Evolutionary conservation across 805 yeast genomes (phyloP).

Genomic region (Ogataea henricii): DNA sequence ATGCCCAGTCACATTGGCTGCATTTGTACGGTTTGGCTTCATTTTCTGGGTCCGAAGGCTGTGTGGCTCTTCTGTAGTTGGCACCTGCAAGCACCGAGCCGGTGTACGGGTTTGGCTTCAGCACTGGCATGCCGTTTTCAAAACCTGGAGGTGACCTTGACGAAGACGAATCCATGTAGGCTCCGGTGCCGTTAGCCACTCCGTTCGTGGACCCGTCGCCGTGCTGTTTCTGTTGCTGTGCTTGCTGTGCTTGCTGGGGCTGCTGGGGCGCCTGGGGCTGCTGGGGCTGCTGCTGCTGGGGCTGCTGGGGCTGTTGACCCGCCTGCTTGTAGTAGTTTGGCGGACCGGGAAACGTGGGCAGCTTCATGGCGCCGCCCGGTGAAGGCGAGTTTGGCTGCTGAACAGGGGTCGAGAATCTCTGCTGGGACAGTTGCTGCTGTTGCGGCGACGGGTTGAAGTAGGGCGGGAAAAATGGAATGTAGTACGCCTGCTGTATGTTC

Average conservation of each 20-base stretch:
- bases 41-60: conserved; percentile 22
- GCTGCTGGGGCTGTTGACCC: conserved; percentile 13
- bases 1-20: conserved; percentile 64
- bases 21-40: conserved; percentile 41
- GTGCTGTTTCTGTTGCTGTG: conserved; percentile 8
- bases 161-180: conserved; percentile 13
- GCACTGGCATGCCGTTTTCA: conserved; percentile 15
- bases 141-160: conserved; percentile 11
- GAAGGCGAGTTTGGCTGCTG: conserved; percentile 15
- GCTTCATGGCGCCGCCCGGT: conserved; percentile 14
- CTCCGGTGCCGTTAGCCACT: conserved; percentile 7
- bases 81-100: conserved; percentile 10
- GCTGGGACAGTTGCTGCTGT: conserved; percentile 28
- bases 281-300: conserved; percentile 15
- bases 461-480: conserved; percentile 28
- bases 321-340: conserved; percentile 16
- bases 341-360: conserved; percentile 19
- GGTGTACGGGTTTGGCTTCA: conserved; percentile 22
- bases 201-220: conserved; percentile 1
- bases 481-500: conserved; percentile 28
- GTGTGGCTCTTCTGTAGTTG: conserved; percentile 17
- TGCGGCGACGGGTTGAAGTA: conserved; percentile 25
- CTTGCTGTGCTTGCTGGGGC: conserved; percentile 10
- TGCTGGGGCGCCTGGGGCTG: conserved; percentile 16
- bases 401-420: conserved; percentile 20